Evolutionary conservation across 352 stramenopile species (phyloP).

Genomic region (Pythium sukuiense): DNA sequence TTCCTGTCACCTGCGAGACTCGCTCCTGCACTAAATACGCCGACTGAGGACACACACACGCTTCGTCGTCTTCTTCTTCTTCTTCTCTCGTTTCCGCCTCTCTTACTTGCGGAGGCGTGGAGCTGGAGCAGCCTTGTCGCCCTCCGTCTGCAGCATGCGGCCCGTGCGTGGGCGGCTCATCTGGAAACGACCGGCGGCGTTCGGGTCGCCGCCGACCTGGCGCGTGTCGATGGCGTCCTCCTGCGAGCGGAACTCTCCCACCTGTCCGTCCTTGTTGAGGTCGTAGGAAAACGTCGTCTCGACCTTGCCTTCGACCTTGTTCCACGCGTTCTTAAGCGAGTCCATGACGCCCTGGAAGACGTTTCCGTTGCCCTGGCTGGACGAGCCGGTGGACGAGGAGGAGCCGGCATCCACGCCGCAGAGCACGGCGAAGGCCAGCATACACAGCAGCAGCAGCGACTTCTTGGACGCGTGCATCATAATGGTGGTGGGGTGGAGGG

Average conservation of each 20-base stretch:
- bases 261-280: constrained; percentile 29
- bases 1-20: neutral
- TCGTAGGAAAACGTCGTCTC: constrained; percentile 15
- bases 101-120: neutral
- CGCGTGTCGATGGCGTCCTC: constrained; percentile 11
- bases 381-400: neutral
- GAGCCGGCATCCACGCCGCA: neutral
- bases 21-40: constrained; percentile 12
- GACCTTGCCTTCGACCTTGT: constrained; percentile 9
- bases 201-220: constrained; percentile 18
- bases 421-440: constrained; percentile 11
- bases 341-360: constrained; percentile 12
- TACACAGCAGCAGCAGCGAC: constrained; percentile 10
- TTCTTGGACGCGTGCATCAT: constrained; percentile 11
- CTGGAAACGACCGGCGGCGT: constrained; percentile 16
- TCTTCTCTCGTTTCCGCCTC: neutral
- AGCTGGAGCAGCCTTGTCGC: constrained; percentile 12
- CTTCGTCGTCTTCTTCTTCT: neutral
- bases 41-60: neutral
- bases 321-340: neutral
- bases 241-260: constrained; percentile 24
- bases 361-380: constrained; percentile 1
- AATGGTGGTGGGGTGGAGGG: neutral
- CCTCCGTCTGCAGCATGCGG: constrained; percentile 7
- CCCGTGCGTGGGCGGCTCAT: constrained; percentile 8